Evolutionary conservation across 495 filamentous ascomycete genomes (phyloP), one percentile per base, ranked within the genome.

Genomic region (Chaetomium fimeti): DNA sequence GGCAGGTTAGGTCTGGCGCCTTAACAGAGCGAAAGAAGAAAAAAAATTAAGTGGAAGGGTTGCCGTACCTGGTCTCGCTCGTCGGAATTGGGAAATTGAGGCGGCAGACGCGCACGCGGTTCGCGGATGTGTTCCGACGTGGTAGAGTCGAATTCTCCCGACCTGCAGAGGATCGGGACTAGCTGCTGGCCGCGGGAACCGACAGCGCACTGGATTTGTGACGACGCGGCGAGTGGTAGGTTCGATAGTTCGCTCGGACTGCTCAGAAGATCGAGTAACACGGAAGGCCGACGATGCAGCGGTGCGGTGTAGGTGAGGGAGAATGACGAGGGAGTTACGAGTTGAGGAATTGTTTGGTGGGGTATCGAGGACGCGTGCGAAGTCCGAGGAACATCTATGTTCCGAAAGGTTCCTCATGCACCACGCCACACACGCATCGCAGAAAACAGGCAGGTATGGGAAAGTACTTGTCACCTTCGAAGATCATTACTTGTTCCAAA

Each of bases 201-300:
- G 52, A 54, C 52, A 54, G n/a, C 8, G 52, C 52, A 54, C 16
- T 54, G 28, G 28, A 54, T 53, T 22, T 53, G 12, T 27, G 25
- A 53, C 49, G 49, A 29, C 49, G 49, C 49, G 49, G 49, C 28
- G n/a, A n/a, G 22, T 54, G 52, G 52, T 54, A 36, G 52, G 25
- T 32, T 54, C 49, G 49, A 20, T 53, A 22, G 49, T 29, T 53
- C 49, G 49, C 49, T 53, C 24, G 25, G 24, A n/a, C n/a, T n/a
- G n/a, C n/a, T 53, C 9, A 28, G 3, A 53, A 22, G 16, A 53
- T 53, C 25, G 49, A 29, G 25, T 22, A 53, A 53, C 49, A 45
- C 12, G 42, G 18, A 45, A 45, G 18, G 42, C 42, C 42, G 42
- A 45, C 42, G 4, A 45, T 53, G 49, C 16, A 53, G 49, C n/a